Percentiles rank a stretch among this genome's conserved stretches.
phyloP scores from a whole-genome alignment of 2,329 filamentous ascomycete genomes.

The Teratosphaeria zuluensis region DNA sequence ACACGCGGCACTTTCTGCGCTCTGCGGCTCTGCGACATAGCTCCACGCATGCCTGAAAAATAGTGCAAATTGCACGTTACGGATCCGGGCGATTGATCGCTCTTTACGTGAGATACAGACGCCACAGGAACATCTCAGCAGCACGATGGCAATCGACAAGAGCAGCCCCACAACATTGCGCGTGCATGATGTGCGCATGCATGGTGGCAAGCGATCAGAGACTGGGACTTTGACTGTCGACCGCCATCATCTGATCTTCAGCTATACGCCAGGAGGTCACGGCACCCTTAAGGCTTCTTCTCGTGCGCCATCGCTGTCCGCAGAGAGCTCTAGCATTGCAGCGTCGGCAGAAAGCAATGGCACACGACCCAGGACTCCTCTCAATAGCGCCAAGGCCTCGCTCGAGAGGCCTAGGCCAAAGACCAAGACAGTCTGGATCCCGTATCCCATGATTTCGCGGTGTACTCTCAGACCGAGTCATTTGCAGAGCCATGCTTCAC shows the following conservation, averaged over 20 bases:
- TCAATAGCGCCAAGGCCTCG: background rate
- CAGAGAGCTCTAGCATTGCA: background rate
- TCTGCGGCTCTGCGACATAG: no score
- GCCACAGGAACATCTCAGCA: background rate
- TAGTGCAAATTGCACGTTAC: no score
- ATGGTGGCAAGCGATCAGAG: conserved; percentile 34
- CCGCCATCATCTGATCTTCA: conserved; percentile 56
- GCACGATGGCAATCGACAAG: background rate
- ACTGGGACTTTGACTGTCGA: conserved; percentile 53
- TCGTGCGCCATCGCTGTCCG: background rate
- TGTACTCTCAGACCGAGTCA: conserved; percentile 61
- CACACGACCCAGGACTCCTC: background rate
- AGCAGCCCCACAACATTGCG: conserved; percentile 31
- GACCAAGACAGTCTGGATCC: conserved; percentile 73
- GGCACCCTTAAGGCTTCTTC: background rate
- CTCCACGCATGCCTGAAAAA: no score
- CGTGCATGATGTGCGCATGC: conserved; percentile 44
- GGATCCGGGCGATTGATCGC: no score
- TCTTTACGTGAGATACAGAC: background rate
- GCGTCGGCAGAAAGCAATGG: background rate
- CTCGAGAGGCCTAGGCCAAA: background rate
- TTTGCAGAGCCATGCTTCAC: conserved; percentile 6
- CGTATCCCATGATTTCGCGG: conserved; percentile 80
- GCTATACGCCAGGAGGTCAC: conserved; percentile 36
- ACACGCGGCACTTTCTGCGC: background rate